These are phyloP conservation scores for Daldinia caldariorum DNA, from an alignment of 495 filamentous ascomycete species.

Conservation along the genomic window DNA sequence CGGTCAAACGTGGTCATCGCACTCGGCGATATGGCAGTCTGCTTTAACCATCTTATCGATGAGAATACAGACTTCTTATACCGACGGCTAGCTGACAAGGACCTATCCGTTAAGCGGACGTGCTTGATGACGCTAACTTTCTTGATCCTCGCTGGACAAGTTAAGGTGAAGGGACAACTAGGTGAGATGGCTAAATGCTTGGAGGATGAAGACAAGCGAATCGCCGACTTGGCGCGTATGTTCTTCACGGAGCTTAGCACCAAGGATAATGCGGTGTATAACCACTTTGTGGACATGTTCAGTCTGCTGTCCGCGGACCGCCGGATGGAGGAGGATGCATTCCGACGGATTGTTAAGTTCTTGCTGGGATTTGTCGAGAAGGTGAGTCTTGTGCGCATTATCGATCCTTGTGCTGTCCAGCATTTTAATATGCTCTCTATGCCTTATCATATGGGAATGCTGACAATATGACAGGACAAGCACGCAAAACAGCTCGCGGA, in stretches of 20 bases:
- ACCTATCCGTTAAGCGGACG: constrained; percentile 91
- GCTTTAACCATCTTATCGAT: constrained; percentile 99
- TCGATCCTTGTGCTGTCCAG: not conserved
- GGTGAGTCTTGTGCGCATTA: constrained; percentile 60
- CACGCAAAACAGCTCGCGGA: constrained; percentile 95
- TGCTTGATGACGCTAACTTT: constrained; percentile 99
- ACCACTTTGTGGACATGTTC: constrained; percentile 99
- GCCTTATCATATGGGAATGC: not conserved
- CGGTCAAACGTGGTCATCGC: constrained; percentile 97
- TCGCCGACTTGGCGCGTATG: constrained; percentile 93
- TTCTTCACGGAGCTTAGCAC: constrained; percentile 97
- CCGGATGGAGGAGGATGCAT: constrained; percentile 80
- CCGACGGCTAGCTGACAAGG: constrained; percentile 85
- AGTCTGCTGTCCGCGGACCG: constrained; percentile 82
- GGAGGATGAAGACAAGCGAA: constrained; percentile 92
- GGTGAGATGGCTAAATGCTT: constrained; percentile 99
- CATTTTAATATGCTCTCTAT: not conserved
- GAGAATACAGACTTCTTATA: constrained; percentile 99
- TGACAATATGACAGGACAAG: constrained; percentile 75
- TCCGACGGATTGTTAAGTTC: constrained; percentile 90
- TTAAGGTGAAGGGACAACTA: constrained; percentile 99
- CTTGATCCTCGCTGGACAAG: constrained; percentile 94
- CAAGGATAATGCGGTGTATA: constrained; percentile 99
- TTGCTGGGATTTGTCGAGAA: constrained; percentile 96
- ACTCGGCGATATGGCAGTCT: constrained; percentile 98